Percentiles rank a stretch among this genome's conserved stretches.
These are phyloP conservation scores for Diaporthe aspalathi DNA, from an alignment of 2,329 filamentous ascomycete genomes.

Conservation along the genomic window DNA sequence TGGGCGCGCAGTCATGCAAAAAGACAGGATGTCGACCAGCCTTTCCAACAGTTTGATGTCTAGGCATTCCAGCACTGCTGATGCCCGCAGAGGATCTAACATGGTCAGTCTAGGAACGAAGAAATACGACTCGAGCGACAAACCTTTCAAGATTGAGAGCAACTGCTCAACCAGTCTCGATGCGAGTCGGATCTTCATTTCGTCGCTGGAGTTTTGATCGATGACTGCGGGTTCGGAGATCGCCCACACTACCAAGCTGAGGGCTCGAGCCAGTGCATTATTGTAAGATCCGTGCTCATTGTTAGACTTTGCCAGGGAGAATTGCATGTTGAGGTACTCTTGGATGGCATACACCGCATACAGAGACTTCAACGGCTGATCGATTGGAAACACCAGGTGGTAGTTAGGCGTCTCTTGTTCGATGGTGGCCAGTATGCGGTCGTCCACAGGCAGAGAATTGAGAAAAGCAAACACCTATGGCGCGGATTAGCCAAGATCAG, in stretches of 20 bases:
- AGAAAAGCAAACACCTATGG: conserved; percentile 76
- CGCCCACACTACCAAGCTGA: conserved; percentile 68
- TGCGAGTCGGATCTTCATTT: conserved; percentile 61
- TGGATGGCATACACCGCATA: conserved; percentile 78
- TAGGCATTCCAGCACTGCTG: conserved; percentile 41
- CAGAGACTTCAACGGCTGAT: conserved; percentile 77
- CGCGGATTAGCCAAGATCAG: conserved; percentile 39
- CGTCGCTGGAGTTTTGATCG: conserved; percentile 55
- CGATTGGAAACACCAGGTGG: conserved; percentile 73
- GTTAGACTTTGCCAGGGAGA: conserved; percentile 39
- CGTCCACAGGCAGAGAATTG: conserved; percentile 75
- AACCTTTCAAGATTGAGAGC: conserved; percentile 66
- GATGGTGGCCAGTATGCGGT: conserved; percentile 69
- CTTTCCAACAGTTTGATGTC: conserved; percentile 46
- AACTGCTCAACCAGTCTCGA: conserved; percentile 68
- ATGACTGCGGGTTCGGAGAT: conserved; percentile 69
- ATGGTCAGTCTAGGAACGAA: conserved; percentile 12
- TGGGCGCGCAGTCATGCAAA: conserved; percentile 42
- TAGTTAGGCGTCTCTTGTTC: conserved; percentile 64
- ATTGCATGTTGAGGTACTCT: conserved; percentile 65
- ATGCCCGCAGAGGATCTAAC: conserved; percentile 39
- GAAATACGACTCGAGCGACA: conserved; percentile 21
- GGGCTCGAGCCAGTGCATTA: conserved; percentile 55
- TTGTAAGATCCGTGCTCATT: conserved; percentile 43
- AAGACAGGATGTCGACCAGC: conserved; percentile 47